Conservation (phyloP, 2,329 filamentous ascomycete genomes). For the Orbilia brochopaga region DNA sequence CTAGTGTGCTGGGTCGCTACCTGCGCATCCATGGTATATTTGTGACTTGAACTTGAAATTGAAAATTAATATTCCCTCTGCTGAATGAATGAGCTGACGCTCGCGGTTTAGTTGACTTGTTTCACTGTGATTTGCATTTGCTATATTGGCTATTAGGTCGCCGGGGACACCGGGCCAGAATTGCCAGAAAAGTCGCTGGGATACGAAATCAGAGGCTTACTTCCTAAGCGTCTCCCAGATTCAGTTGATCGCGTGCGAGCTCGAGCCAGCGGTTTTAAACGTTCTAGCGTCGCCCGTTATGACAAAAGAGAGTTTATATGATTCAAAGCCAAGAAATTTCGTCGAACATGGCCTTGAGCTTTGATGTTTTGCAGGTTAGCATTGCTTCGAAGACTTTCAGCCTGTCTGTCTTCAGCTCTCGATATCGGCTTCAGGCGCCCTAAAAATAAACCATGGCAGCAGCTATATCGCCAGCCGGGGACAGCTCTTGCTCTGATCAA, state of each 20-base stretch:
- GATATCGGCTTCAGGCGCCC: not conserved
- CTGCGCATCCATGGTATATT: not conserved
- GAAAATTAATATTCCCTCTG: not conserved
- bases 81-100: not conserved
- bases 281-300: not conserved
- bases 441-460: conserved; percentile 29
- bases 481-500: no score
- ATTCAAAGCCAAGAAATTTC: not conserved
- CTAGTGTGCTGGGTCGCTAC: not conserved
- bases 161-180: conserved; percentile 18
- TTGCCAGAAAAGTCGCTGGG: not conserved
- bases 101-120: not conserved
- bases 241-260: no score
- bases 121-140: no score
- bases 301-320: not conserved
- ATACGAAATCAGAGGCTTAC: no score
- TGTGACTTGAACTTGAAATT: not conserved
- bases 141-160: conserved; percentile 17
- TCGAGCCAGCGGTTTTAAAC: not conserved
- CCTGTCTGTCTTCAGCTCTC: no score
- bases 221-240: no score
- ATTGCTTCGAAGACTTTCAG: not conserved
- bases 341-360: not conserved
- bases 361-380: not conserved
- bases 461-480: conserved; percentile 5